Percentiles rank a stretch among this genome's conserved stretches.
Conservation (phyloP, 202 grass and related monocot genomes). For the Hordeum pubiflorum region DNA sequence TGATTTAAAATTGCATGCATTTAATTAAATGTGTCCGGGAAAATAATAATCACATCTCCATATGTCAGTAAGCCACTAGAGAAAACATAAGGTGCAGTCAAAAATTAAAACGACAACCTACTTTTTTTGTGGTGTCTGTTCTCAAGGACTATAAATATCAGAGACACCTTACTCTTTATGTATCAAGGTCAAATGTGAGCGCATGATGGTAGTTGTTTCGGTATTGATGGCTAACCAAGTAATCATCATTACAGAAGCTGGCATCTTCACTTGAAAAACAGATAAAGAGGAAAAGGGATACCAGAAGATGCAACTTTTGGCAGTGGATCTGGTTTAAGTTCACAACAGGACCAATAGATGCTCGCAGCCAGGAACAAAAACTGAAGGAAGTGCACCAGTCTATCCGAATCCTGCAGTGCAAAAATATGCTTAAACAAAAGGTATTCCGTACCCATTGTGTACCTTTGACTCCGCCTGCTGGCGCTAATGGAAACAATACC, state of each 20-base stretch:
- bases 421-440: slow-evolving; percentile 63
- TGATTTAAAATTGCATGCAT: neutral
- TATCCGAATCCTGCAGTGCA: slow-evolving; percentile 53
- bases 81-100: neutral
- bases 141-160: neutral
- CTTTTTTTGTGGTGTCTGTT: neutral
- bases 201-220: neutral
- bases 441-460: slow-evolving; percentile 13
- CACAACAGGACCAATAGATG: slow-evolving; percentile 21
- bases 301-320: slow-evolving; percentile 28
- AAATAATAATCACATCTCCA: neutral
- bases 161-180: neutral
- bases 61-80: neutral
- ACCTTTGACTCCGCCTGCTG: neutral
- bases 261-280: slow-evolving; percentile 49
- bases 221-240: neutral
- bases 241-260: slow-evolving; percentile 38
- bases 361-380: slow-evolving; percentile 37
- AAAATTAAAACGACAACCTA: neutral
- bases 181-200: neutral
- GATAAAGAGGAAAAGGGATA: slow-evolving; percentile 34
- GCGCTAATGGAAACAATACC: neutral
- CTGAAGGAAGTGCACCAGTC: slow-evolving; percentile 35
- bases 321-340: slow-evolving; percentile 44
- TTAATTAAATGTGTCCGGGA: neutral